phyloP scores from a whole-genome alignment of 192 early-diverging fungal species.

The Phlyctochytrium planicorne region DNA sequence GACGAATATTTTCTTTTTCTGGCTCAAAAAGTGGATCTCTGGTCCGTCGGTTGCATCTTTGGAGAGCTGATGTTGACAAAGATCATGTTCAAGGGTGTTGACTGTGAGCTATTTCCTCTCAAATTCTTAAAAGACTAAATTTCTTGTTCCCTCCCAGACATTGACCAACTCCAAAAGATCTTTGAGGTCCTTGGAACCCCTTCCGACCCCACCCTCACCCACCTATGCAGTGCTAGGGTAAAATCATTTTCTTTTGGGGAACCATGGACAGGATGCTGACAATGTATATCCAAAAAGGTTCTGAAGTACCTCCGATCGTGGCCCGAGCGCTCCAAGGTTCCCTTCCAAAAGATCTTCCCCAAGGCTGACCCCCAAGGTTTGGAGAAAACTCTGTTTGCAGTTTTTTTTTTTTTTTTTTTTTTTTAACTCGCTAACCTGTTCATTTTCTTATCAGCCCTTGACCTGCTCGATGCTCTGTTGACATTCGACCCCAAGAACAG shows the following conservation, averaged over 20 bases:
- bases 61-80: slow-evolving; percentile 81
- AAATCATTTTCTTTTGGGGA: slow-evolving; percentile 10
- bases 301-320: slow-evolving; percentile 88
- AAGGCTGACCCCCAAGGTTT: slow-evolving; percentile 75
- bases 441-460: slow-evolving; percentile 51
- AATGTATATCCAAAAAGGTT: slow-evolving; percentile 47
- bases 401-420: too few relatives aligned
- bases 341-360: slow-evolving; percentile 81
- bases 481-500: slow-evolving; percentile 83
- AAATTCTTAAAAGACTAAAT: slow-evolving; percentile 10
- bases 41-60: slow-evolving; percentile 99
- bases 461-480: slow-evolving; percentile 84
- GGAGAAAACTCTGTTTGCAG: too few relatives aligned
- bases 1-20: slow-evolving; percentile 2
- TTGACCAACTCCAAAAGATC: slow-evolving; percentile 95
- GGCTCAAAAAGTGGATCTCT: slow-evolving; percentile 83
- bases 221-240: slow-evolving; percentile 51
- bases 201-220: slow-evolving; percentile 74
- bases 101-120: slow-evolving; percentile 29
- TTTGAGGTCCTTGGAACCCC: slow-evolving; percentile 96
- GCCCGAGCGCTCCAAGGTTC: slow-evolving; percentile 83
- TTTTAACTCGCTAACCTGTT: background rate
- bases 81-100: slow-evolving; percentile 56
- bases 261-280: background rate
- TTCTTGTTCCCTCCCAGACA: slow-evolving; percentile 42